These are phyloP conservation scores for Stromatinia cepivora DNA, from an alignment of 2,329 filamentous ascomycete species.

Conservation along the genomic window DNA sequence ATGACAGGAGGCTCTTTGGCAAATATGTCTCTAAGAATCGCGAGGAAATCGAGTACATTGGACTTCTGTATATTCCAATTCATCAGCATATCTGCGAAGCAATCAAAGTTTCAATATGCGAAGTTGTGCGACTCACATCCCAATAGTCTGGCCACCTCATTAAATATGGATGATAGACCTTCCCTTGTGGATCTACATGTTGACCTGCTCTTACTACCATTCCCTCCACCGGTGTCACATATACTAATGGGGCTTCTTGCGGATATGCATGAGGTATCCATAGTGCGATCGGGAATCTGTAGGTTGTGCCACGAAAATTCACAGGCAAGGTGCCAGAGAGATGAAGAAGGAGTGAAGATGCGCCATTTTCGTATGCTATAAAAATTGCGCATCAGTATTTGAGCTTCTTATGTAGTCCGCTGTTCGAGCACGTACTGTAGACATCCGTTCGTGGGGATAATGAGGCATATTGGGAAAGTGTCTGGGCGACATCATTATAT, in stretches of 20 bases:
- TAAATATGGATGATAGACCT: slow-evolving; percentile 93
- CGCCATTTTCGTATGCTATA: slow-evolving; percentile 83
- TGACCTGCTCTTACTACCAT: slow-evolving; percentile 92
- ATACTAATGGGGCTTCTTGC: slow-evolving; percentile 78
- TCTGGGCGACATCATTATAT: slow-evolving; percentile 86
- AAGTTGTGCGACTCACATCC: slow-evolving; percentile 65
- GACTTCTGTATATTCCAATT: slow-evolving; percentile 64
- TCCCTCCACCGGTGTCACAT: slow-evolving; percentile 82
- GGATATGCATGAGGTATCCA: slow-evolving; percentile 95
- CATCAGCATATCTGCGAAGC: not conserved
- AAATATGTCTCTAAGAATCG: slow-evolving; percentile 82
- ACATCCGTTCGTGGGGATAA: slow-evolving; percentile 88
- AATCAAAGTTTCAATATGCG: not conserved
- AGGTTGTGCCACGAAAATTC: slow-evolving; percentile 81
- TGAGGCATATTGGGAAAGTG: slow-evolving; percentile 75
- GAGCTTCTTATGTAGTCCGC: not conserved
- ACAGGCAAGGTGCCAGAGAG: slow-evolving; percentile 90
- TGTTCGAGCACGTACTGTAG: slow-evolving; percentile 65
- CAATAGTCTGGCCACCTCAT: slow-evolving; percentile 86
- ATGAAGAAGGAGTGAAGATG: slow-evolving; percentile 81
- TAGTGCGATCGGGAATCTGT: slow-evolving; percentile 87
- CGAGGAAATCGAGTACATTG: slow-evolving; percentile 77
- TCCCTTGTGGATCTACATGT: slow-evolving; percentile 89
- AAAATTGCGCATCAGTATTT: slow-evolving; percentile 26
- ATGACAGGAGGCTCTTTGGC: slow-evolving; percentile 92